These are phyloP conservation scores for Malus sieversii DNA, from an alignment of 306 rosid species.

Conservation along the genomic window DNA sequence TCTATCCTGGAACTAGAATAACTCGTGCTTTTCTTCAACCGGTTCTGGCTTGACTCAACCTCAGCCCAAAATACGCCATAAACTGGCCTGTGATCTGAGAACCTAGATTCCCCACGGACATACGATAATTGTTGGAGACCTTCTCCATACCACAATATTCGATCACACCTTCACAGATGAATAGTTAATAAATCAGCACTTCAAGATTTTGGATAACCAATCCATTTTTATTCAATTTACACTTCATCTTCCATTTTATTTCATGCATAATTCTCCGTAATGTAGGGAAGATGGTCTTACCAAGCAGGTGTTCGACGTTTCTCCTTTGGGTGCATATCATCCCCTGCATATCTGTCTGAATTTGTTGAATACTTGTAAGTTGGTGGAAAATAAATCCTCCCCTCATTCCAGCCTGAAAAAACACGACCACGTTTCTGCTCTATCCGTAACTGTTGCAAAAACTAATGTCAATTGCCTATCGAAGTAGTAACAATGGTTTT, in stretches of 20 bases:
- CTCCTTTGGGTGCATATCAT: conserved; percentile 88
- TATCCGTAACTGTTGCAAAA: conserved; percentile 63
- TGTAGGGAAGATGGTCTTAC: conserved; percentile 39
- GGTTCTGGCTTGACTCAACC: conserved; percentile 76
- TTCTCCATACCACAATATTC: conserved; percentile 94
- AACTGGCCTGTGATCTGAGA: conserved; percentile 96
- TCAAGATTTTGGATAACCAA: not conserved
- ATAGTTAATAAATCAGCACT: conserved; percentile 17
- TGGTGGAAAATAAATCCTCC: conserved; percentile 95
- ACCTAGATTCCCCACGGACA: conserved; percentile 91
- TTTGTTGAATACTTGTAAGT: conserved; percentile 96
- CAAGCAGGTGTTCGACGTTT: conserved; percentile 98
- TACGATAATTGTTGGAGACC: conserved; percentile 91
- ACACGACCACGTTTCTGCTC: conserved; percentile 89
- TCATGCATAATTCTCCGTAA: not conserved
- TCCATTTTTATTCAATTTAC: not conserved
- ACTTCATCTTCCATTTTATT: conserved; percentile 4
- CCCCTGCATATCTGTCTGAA: conserved; percentile 95
- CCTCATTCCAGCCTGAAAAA: conserved; percentile 93
- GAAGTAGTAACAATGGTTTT: not conserved
- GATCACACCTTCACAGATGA: conserved; percentile 68
- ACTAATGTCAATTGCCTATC: conserved; percentile 2
- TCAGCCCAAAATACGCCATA: conserved; percentile 93
- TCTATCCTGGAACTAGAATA: conserved; percentile 78
- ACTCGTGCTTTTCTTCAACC: conserved; percentile 83